Conservation (phyloP, 345 rosid species). For the Kernera saxatilis region DNA sequence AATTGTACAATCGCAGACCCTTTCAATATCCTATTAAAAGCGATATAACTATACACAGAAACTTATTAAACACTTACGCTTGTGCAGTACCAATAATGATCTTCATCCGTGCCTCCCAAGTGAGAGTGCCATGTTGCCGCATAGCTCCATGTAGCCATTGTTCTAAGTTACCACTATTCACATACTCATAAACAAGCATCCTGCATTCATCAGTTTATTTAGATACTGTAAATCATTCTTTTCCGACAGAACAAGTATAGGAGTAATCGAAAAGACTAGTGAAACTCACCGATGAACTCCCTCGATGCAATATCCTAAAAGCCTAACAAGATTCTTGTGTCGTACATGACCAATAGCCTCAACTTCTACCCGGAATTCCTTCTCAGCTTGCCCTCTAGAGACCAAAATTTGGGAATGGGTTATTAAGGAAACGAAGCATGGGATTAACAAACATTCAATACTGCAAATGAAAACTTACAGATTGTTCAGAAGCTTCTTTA, state of each 20-base stretch:
- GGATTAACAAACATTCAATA: neutral
- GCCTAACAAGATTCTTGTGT: conserved; percentile 90
- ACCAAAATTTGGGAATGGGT: conserved; percentile 3
- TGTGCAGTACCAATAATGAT: conserved; percentile 70
- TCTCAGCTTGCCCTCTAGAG: conserved; percentile 97
- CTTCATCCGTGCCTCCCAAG: conserved; percentile 91
- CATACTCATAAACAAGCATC: conserved; percentile 87
- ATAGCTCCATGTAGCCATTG: conserved; percentile 80
- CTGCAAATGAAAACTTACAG: conserved; percentile 35
- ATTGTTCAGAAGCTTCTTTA: conserved; percentile 94
- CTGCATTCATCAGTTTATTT: conserved; percentile 28
- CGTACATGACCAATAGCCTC: conserved; percentile 98
- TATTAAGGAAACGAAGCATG: neutral
- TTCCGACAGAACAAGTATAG: neutral
- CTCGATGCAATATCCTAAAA: conserved; percentile 89
- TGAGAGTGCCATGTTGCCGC: conserved; percentile 50
- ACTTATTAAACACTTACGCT: conserved; percentile 54
- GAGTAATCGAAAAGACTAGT: neutral
- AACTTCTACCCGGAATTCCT: conserved; percentile 93
- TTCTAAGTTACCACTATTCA: conserved; percentile 81
- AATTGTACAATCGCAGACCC: conserved; percentile 3
- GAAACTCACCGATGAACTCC: conserved; percentile 74
- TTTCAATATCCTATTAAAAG: neutral
- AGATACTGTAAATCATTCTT: neutral
- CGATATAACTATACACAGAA: neutral